phyloP scores from a whole-genome alignment of 2,329 filamentous ascomycete species.

The Ascochyta clinopodiicola region DNA sequence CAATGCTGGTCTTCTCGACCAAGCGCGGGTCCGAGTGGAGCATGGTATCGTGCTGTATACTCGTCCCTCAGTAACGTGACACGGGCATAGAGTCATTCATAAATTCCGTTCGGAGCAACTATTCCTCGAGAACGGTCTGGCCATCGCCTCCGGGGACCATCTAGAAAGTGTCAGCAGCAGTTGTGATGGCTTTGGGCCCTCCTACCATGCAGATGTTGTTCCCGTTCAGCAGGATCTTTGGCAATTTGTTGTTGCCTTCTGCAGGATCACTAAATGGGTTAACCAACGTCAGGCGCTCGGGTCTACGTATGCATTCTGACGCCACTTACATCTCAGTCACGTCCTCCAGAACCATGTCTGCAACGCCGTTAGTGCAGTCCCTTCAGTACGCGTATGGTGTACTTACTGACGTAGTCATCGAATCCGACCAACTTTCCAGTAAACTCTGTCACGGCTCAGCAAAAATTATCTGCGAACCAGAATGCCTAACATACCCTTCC shows the following conservation, averaged over 20 bases:
- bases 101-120: constrained; percentile 1
- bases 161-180: constrained; percentile 23
- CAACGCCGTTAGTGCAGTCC: constrained; percentile 9
- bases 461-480: neutral
- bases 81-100: neutral
- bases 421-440: constrained; percentile 93
- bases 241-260: constrained; percentile 83
- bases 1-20: neutral
- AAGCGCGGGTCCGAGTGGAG: neutral
- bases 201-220: constrained; percentile 99
- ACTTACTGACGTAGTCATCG: constrained; percentile 99
- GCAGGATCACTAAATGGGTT: constrained; percentile 73
- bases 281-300: constrained; percentile 13
- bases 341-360: constrained; percentile 98
- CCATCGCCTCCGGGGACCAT: constrained; percentile 47
- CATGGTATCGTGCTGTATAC: neutral
- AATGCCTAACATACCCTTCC: constrained; percentile 72
- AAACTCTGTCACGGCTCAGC: constrained; percentile 71
- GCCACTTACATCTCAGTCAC: constrained; percentile 87
- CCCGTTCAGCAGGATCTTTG: constrained; percentile 94
- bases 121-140: constrained; percentile 35
- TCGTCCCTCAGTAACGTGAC: neutral
- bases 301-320: neutral
- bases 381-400: neutral
- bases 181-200: neutral